phyloP scores from a whole-genome alignment of 2,329 filamentous ascomycete species.

The Arthrinium puccinioides region DNA sequence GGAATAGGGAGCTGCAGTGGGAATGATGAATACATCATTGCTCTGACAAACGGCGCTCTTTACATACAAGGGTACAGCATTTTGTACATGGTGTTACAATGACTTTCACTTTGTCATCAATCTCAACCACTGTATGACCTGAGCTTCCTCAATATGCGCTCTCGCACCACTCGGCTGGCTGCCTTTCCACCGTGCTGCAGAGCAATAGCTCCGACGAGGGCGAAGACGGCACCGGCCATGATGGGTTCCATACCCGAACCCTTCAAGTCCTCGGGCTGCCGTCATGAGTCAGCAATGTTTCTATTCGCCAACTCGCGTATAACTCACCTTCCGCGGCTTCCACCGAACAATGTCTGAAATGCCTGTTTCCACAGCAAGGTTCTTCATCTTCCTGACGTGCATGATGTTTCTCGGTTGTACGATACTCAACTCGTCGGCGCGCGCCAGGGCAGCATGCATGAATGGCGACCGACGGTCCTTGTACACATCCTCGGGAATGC shows the following conservation, averaged over 20 bases:
- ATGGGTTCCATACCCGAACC: slow-evolving; percentile 70
- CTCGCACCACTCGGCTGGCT: slow-evolving; percentile 66
- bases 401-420: slow-evolving; percentile 55
- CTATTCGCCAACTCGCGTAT: neutral
- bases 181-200: slow-evolving; percentile 77
- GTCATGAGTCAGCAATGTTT: neutral
- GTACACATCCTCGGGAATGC: slow-evolving; percentile 44
- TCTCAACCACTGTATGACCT: neutral
- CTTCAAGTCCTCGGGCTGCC: slow-evolving; percentile 56
- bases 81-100: slow-evolving; percentile 8
- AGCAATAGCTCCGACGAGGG: slow-evolving; percentile 83
- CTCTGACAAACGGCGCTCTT: too few species aligned
- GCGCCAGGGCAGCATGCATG: slow-evolving; percentile 60
- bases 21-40: too few species aligned
- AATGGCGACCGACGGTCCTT: slow-evolving; percentile 57
- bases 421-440: slow-evolving; percentile 64
- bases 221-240: slow-evolving; percentile 70
- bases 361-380: slow-evolving; percentile 63
- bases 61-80: slow-evolving; percentile 4
- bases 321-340: slow-evolving; percentile 73
- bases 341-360: slow-evolving; percentile 74
- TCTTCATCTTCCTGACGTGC: slow-evolving; percentile 57
- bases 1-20: too few species aligned
- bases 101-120: neutral
- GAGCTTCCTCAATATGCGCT: slow-evolving; percentile 59